Conservation (phyloP, 2,329 filamentous ascomycete species). For the Fusarium armeniacum region DNA sequence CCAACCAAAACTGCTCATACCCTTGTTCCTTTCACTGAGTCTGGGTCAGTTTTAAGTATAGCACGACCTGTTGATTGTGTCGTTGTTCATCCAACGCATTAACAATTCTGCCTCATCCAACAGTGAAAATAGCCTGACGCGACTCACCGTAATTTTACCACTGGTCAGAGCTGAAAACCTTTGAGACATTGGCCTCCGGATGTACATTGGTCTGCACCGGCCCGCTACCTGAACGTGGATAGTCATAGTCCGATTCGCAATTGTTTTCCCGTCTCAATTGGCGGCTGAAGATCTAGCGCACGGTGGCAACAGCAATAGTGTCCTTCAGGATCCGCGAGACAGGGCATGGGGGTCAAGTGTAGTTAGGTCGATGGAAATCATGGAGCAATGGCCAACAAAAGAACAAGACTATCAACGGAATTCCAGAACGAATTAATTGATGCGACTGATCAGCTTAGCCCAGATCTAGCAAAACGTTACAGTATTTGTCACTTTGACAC, state of each 20-base stretch:
- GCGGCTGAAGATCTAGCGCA: slow-evolving; percentile 1
- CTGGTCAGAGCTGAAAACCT: background rate
- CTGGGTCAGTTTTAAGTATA: background rate
- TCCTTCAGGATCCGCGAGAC: background rate
- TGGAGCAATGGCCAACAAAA: background rate
- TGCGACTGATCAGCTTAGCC: background rate
- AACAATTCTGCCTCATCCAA: slow-evolving; percentile 5
- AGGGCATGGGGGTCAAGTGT: background rate
- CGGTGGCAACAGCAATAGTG: slow-evolving; percentile 2
- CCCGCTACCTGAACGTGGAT: background rate
- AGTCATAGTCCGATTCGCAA: background rate
- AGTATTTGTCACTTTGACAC: background rate
- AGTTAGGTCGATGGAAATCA: background rate
- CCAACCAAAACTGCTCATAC: background rate
- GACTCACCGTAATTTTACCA: background rate
- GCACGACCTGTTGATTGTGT: background rate
- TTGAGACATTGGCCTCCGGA: background rate
- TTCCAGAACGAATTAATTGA: background rate
- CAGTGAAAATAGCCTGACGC: background rate
- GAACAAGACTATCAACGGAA: background rate
- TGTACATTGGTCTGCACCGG: background rate
- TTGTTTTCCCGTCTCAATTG: background rate
- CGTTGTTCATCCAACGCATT: background rate
- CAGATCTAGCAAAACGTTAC: background rate
- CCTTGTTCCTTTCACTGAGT: background rate